Evolutionary conservation across 495 filamentous ascomycete species (phyloP), one percentile per base, ranked within the genome.

Genomic region (Hypoxylon perforatum): DNA sequence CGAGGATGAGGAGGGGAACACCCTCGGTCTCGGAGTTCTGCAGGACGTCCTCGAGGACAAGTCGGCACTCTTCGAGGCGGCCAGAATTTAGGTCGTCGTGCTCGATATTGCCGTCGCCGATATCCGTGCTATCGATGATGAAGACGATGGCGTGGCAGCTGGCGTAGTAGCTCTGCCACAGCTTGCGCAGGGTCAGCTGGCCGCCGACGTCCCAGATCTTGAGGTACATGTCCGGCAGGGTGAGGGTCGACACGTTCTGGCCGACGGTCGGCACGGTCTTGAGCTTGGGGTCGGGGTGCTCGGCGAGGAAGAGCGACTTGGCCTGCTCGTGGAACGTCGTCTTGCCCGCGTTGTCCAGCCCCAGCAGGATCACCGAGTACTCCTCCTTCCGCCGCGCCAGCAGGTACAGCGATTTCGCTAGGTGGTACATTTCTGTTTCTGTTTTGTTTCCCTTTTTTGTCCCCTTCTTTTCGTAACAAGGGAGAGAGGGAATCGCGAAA

Each of bases 141-240:
- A 97, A 99, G 55, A 99, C 92, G 73, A 99, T 97, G 45, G 95
- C 95, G 72, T 99, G 95, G 67, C 92, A 96, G 75, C 87, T 90
- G 19, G 87, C 81, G 81, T 97, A 99, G 79, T 99, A 99, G 75
- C 87, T 91, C 78, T 97, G 92, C 95, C 95, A 99, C 4, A 99
- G 89, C 59, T 89, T 88, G 47, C 95, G 91, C 73, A 99, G 86
- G 8, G 84, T 86, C 66, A 94, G 88, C 77, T 99, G 95, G 2
- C 95, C 95, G 57, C 95, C 95, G 2, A 99, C 91, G 77, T 99
- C 95, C 95, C 95, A 99, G 74, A 99, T 90, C 83, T 97, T 97
- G 70, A 99, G 85, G 81, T 97, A 97, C 87, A 97, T 91, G 70
- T 96, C 91, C 1, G 90, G 88, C 10, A 97, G 82, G 1, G 87